A percentile compares a stretch with the other conserved stretches of the same genome.
phyloP scores from a whole-genome alignment of 306 rosid genomes.

The Castanea mollissima region DNA sequence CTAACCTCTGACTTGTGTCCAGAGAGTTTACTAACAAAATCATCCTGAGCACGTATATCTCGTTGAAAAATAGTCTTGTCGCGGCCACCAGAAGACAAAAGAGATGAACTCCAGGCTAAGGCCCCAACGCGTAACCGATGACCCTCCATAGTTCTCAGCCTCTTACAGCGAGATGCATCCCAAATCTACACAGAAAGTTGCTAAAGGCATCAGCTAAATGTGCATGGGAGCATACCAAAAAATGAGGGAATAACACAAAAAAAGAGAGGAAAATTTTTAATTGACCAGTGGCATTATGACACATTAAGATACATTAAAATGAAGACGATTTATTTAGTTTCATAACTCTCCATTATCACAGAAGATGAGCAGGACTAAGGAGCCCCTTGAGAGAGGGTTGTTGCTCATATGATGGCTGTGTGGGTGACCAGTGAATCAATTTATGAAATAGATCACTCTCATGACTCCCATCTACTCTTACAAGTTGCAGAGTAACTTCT shows the following conservation, averaged over 20 bases:
- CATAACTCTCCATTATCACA: not conserved
- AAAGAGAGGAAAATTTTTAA: not conserved
- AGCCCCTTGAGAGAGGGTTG: not conserved
- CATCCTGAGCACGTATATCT: conserved; percentile 88
- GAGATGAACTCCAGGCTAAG: conserved; percentile 86
- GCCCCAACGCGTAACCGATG: conserved; percentile 82
- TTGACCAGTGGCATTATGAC: conserved; percentile 17
- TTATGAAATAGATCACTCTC: not conserved
- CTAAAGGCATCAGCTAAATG: conserved; percentile 19
- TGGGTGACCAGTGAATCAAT: not conserved
- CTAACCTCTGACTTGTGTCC: conserved; percentile 95
- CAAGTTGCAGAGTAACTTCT: not conserved
- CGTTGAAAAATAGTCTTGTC: conserved; percentile 89
- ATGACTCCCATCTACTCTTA: not conserved
- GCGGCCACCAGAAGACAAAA: conserved; percentile 83
- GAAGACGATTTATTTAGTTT: not conserved
- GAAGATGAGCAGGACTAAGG: not conserved
- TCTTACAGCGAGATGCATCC: conserved; percentile 93
- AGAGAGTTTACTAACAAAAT: conserved; percentile 78
- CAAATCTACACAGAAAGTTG: conserved; percentile 59
- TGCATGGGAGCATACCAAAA: conserved; percentile 9
- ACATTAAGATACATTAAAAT: conserved; percentile 22
- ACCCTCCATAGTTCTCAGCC: conserved; percentile 82
- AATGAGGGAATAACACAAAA: not conserved
- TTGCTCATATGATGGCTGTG: not conserved